These are phyloP conservation scores for Didymella sp. DNA, from an alignment of 2,329 filamentous ascomycete species.

Conservation along the genomic window DNA sequence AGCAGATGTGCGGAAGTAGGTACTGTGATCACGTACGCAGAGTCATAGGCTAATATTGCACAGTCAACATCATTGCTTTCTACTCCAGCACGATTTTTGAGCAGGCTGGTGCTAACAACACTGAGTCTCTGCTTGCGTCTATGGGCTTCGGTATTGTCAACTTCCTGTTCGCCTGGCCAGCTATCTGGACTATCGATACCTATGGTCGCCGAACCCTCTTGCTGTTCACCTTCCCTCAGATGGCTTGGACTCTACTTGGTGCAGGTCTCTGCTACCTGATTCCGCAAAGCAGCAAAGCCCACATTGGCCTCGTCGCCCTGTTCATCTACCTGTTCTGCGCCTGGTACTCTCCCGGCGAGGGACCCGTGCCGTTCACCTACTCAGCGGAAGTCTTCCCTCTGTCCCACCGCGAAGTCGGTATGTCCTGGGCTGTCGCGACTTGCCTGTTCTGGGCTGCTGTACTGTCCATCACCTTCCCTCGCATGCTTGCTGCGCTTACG, in stretches of 20 bases:
- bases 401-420: constrained; percentile 63
- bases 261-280: constrained; percentile 63
- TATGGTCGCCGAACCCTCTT: constrained; percentile 59
- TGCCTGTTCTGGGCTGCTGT: constrained; percentile 52
- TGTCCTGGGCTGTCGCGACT: constrained; percentile 52
- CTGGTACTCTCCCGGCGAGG: constrained; percentile 51
- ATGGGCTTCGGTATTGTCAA: constrained; percentile 65
- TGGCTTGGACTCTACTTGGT: constrained; percentile 57
- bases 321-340: constrained; percentile 65
- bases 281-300: constrained; percentile 46
- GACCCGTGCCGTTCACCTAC: constrained; percentile 68
- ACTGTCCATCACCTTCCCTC: constrained; percentile 50
- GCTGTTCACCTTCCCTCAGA: constrained; percentile 58
- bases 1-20: constrained; percentile 63
- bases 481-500: constrained; percentile 44
- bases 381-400: constrained; percentile 73
- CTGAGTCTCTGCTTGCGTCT: constrained; percentile 57
- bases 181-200: constrained; percentile 64
- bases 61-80: constrained; percentile 56
- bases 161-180: constrained; percentile 65
- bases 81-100: constrained; percentile 58
- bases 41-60: neutral
- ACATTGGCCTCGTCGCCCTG: constrained; percentile 59
- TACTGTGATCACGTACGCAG: neutral
- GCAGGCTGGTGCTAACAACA: constrained; percentile 51